Percentiles rank a stretch among this genome's conserved stretches.
phyloP scores from a whole-genome alignment of 1,284 basidiomycete species.

The Meripilus lineatus region DNA sequence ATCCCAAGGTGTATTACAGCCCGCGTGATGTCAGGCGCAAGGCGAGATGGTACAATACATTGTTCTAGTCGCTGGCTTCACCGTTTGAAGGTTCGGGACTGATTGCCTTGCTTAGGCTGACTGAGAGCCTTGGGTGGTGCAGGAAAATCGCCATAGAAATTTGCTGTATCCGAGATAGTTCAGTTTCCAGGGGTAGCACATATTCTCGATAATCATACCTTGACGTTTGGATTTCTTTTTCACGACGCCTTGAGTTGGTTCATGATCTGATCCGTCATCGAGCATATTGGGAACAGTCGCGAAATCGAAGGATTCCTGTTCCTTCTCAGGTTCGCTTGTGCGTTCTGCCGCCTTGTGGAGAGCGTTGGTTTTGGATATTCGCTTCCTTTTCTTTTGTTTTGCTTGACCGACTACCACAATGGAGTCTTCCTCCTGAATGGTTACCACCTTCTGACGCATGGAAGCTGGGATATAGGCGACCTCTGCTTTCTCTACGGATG shows the following conservation, averaged over 20 bases:
- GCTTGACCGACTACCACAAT: constrained; percentile 69
- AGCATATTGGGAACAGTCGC: constrained; percentile 69
- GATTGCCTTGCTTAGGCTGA: constrained; percentile 66
- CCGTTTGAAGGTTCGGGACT: constrained; percentile 68
- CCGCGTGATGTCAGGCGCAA: background rate
- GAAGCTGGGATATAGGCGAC: constrained; percentile 1
- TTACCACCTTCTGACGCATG: constrained; percentile 11
- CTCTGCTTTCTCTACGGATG: background rate
- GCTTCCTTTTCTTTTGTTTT: constrained; percentile 57
- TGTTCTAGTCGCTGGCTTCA: too few species aligned
- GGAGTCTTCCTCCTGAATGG: constrained; percentile 64
- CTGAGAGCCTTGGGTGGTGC: constrained; percentile 64
- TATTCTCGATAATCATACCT: too few species aligned
- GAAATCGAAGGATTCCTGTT: constrained; percentile 61
- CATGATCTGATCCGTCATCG: constrained; percentile 54
- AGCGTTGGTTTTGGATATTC: constrained; percentile 27
- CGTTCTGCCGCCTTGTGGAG: background rate
- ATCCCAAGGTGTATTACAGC: too few species aligned
- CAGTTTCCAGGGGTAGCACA: too few species aligned
- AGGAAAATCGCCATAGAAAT: constrained; percentile 55
- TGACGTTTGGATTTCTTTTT: constrained; percentile 46
- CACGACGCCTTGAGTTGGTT: constrained; percentile 30
- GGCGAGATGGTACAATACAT: constrained; percentile 3
- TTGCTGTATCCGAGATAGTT: constrained; percentile 9
- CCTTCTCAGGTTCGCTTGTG: constrained; percentile 1